These are phyloP conservation scores for Nitzschia putrida DNA, from an alignment of 108 stramenopile species.

Conservation along the genomic window DNA sequence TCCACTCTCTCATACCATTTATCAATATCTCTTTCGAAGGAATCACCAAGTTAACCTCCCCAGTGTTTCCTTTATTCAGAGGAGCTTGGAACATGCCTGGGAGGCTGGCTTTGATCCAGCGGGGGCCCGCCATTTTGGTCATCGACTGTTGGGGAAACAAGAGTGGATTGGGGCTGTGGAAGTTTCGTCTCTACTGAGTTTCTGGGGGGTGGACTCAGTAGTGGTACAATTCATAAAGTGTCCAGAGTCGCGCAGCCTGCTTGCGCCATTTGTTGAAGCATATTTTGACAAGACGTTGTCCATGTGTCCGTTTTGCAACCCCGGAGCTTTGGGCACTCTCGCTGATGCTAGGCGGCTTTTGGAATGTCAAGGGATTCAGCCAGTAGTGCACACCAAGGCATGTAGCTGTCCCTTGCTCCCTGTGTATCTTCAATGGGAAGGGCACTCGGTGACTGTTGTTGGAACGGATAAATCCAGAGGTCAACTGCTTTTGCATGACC, in stretches of 20 bases:
- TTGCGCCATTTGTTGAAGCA: conserved; percentile 54
- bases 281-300: conserved; percentile 51
- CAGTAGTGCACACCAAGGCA: background rate
- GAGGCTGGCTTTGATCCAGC: conserved; percentile 62
- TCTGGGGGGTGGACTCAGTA: conserved; percentile 60
- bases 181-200: conserved; percentile 62
- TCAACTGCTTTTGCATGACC: conserved; percentile 67
- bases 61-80: conserved; percentile 56
- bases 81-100: conserved; percentile 64
- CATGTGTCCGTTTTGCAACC: conserved; percentile 7
- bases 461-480: conserved; percentile 42
- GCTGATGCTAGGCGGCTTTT: too few relatives aligned
- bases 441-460: conserved; percentile 82
- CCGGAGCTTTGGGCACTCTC: too few relatives aligned
- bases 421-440: conserved; percentile 84
- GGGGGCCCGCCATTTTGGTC: conserved; percentile 64
- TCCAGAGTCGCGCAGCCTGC: conserved; percentile 39
- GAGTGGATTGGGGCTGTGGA: conserved; percentile 78
- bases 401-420: conserved; percentile 37
- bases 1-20: conserved; percentile 38
- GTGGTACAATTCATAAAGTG: conserved; percentile 79
- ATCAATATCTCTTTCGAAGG: conserved; percentile 15
- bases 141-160: conserved; percentile 36
- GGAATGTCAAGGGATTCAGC: too few relatives aligned
- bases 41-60: conserved; percentile 50